Evolutionary conservation across 2,329 filamentous ascomycete species (phyloP), one percentile per base, ranked within the genome.

Genomic region (Ampelomyces quisqualis): DNA sequence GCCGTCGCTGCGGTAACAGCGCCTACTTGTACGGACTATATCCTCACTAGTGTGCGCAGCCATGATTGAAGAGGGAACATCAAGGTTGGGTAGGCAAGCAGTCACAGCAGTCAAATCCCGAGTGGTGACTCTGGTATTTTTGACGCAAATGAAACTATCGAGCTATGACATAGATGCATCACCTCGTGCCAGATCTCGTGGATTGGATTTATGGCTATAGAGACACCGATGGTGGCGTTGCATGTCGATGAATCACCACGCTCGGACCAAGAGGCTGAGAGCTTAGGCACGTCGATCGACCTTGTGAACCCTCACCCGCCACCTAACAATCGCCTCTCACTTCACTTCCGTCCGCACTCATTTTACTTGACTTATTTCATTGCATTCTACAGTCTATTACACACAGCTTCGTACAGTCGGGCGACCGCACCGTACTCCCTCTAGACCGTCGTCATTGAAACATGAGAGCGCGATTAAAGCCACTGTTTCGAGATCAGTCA

Each of bases 391-490:
- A 29, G 29, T 44, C 38, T 46, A 38, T 30, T n/a, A n/a, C n/a
- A n/a, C n/a, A 26, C 11, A 40, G 38, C 37, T 46, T 15, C 20
- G 36, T 14, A 38, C 18, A 51, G 48, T 33, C 38, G 38, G 42
- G 48, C 38, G 40, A 53, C 44, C 23, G 17, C 28, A 30, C 27
- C 32, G 23, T 23, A 30, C 29, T 44, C 43, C 29, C 38, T 26
- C 7, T 41, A 38, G 40, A 27, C 33, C 38, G 41, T 38, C 40
- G 23, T 47, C 32, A 52, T 57, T 34, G 55, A 66, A n/a, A 41
- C 51, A 66, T 66, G 63, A 51, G 55, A 49, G 43, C 51, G 54
- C 55, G 48, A 58, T 28, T 54, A 37, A 57, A 58, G 56, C 49
- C 43, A 58, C 50, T 60, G 49, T 52, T 57, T 53, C 51, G 49